Evolutionary conservation across 345 rosid species (phyloP).

Genomic region (Heritiera littoralis): DNA sequence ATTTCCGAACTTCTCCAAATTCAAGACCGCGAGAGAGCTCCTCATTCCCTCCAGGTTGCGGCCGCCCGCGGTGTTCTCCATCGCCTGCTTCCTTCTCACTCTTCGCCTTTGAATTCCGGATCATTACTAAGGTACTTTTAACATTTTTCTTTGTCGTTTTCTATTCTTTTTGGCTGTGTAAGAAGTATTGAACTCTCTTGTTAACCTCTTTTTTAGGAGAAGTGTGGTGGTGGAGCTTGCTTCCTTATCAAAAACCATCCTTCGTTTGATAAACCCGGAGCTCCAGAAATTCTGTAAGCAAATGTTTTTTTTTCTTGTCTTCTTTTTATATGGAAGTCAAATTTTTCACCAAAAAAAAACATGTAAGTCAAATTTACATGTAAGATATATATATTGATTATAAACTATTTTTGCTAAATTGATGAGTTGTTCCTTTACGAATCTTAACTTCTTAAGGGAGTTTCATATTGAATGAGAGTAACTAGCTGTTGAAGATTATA

Average conservation of each 20-base stretch:
- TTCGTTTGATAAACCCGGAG: slow-evolving; percentile 21
- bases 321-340: not conserved
- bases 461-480: not conserved
- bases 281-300: slow-evolving; percentile 51
- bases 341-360: too few relatives aligned
- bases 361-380: not conserved
- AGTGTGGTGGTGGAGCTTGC: slow-evolving; percentile 54
- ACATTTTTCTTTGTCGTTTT: not conserved
- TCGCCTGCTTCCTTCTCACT: slow-evolving; percentile 60
- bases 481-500: not conserved
- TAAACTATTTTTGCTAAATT: not conserved
- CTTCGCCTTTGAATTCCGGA: slow-evolving; percentile 50
- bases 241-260: slow-evolving; percentile 50
- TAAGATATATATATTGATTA: not conserved
- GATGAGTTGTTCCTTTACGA: not conserved
- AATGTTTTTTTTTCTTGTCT: not conserved
- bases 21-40: slow-evolving; percentile 64
- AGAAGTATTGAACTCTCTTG: not conserved
- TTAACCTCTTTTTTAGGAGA: slow-evolving; percentile 35
- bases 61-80: slow-evolving; percentile 58
- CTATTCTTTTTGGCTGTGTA: not conserved
- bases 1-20: slow-evolving; percentile 57
- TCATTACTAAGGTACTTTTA: slow-evolving; percentile 46
- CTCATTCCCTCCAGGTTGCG: slow-evolving; percentile 56
- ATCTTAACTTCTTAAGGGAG: not conserved